A percentile compares a stretch with the other conserved stretches of the same genome.
These are phyloP conservation scores for Vararia minispora DNA, from an alignment of 768 basidiomycete genomes.

Conservation along the genomic window DNA sequence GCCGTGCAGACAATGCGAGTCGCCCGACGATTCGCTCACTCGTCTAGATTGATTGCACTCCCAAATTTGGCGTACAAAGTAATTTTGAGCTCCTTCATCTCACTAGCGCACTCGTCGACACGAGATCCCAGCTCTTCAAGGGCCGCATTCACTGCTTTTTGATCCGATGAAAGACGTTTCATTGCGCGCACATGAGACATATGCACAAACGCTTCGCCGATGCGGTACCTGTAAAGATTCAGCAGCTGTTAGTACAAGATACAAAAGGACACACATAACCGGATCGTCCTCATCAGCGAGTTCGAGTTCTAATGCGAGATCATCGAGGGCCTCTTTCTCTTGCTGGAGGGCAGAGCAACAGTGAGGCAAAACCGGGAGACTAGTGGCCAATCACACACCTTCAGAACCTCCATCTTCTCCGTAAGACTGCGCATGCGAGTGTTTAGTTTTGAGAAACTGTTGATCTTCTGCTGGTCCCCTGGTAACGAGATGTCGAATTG, in stretches of 20 bases:
- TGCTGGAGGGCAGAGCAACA: conserved; percentile 36
- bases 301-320: conserved; percentile 79
- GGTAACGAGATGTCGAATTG: too few species aligned
- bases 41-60: conserved; percentile 85
- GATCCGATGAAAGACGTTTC: conserved; percentile 61
- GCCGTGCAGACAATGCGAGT: too few species aligned
- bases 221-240: conserved; percentile 52
- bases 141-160: conserved; percentile 42
- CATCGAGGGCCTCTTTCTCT: conserved; percentile 92
- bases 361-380: background rate
- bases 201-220: conserved; percentile 85
- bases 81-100: conserved; percentile 77
- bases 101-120: conserved; percentile 54
- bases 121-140: conserved; percentile 37
- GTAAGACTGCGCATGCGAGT: conserved; percentile 62
- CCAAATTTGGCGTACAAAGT: conserved; percentile 86
- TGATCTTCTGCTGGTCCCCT: conserved; percentile 85
- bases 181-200: conserved; percentile 59
- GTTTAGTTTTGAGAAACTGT: conserved; percentile 85
- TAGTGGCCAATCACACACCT: conserved; percentile 35
- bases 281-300: conserved; percentile 77
- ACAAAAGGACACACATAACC: conserved; percentile 46
- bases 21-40: conserved; percentile 33
- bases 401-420: conserved; percentile 59
- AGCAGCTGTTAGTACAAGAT: conserved; percentile 1